Evolutionary conservation across 129 eudicot genomes (phyloP).

Genomic region (Calendula officinalis): DNA sequence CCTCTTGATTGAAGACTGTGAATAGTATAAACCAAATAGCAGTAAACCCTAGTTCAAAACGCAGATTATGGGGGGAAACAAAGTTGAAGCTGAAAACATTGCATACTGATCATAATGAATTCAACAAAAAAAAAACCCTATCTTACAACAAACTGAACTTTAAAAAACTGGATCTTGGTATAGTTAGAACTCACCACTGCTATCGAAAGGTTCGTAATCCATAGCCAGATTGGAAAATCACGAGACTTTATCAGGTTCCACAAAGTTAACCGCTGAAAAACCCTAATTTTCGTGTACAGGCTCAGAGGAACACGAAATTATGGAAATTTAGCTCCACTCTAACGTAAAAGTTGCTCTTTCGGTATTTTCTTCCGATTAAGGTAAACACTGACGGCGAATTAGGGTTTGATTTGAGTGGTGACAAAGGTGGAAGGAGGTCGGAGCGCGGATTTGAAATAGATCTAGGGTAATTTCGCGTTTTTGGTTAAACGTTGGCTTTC

Average conservation of each 20-base stretch:
- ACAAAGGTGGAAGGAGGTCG: conserved; percentile 22
- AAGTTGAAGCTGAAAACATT: background rate
- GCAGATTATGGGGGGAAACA: background rate
- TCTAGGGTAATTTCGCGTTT: conserved; percentile 19
- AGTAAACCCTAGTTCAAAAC: conserved; percentile 3
- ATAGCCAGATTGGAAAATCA: conserved; percentile 50
- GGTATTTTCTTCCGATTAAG: background rate
- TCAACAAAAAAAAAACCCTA: conserved; percentile 12
- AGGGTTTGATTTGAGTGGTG: conserved; percentile 31
- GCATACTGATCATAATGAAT: background rate
- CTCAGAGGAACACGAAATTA: background rate
- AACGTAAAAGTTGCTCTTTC: background rate
- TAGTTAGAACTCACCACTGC: conserved; percentile 56
- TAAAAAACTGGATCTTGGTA: conserved; percentile 16
- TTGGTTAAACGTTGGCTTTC: conserved; percentile 24
- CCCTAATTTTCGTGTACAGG: conserved; percentile 3
- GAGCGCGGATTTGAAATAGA: conserved; percentile 47
- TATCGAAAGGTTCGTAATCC: conserved; percentile 66
- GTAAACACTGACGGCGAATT: conserved; percentile 23
- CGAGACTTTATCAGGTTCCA: background rate
- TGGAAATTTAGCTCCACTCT: background rate
- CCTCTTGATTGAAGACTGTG: background rate
- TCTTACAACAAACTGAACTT: conserved; percentile 5
- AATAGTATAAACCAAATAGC: background rate
- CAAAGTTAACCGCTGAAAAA: conserved; percentile 7